A percentile compares a stretch with the other conserved stretches of the same genome.
Conservation (phyloP, 305 asterid species). For the Rubia balearica region DNA sequence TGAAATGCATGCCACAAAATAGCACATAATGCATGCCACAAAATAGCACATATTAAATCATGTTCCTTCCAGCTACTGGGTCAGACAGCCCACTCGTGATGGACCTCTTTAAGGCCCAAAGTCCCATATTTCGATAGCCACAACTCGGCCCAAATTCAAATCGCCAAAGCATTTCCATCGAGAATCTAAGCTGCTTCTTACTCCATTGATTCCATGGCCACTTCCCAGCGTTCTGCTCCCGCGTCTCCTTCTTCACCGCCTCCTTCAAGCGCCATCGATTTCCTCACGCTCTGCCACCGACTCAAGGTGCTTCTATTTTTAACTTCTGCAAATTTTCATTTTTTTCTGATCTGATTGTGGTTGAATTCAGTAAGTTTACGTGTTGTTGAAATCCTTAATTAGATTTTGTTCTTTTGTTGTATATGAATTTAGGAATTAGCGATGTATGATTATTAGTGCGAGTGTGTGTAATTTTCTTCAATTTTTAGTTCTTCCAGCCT, state of each 20-base stretch:
- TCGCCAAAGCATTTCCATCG: neutral
- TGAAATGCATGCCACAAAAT: too few species aligned
- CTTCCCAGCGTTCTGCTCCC: constrained; percentile 21
- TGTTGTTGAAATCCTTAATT: neutral
- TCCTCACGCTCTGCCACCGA: constrained; percentile 82
- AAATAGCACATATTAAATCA: too few species aligned
- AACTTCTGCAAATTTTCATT: neutral
- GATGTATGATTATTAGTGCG: neutral
- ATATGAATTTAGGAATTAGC: neutral
- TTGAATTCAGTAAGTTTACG: neutral
- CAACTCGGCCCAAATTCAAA: neutral
- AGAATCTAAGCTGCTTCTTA: constrained; percentile 19
- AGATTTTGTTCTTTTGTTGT: neutral
- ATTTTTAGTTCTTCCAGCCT: neutral
- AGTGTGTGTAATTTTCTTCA: neutral
- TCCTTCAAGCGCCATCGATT: constrained; percentile 62
- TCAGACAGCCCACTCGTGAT: neutral
- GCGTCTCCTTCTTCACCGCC: constrained; percentile 30
- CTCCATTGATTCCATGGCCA: constrained; percentile 36
- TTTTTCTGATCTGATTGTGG: neutral
- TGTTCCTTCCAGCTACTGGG: neutral
- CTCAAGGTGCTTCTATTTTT: constrained; percentile 50
- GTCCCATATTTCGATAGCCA: neutral
- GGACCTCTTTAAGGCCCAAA: neutral
- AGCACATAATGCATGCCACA: too few species aligned